Evolutionary conservation across 148 eudicot species (phyloP), one percentile per base, ranked within the genome.

Genomic region (Rhododendron simsii): DNA sequence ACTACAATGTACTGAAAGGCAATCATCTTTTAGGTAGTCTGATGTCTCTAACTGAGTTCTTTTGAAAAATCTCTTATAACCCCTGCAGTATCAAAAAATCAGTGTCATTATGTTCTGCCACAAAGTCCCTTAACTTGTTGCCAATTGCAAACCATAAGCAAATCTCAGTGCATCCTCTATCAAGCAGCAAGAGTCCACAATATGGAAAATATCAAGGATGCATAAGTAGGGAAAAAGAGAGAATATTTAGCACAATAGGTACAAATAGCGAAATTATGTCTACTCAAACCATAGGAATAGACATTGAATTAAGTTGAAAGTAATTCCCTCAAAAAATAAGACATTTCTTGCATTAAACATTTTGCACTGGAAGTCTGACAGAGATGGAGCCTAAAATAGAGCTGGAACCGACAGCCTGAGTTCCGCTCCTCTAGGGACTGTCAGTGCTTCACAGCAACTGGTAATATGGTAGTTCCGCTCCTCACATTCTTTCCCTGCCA

Each of bases 21-120:
- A 91, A 83, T 91, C 91, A 83, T 91, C 87, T 85, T 89, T 89
- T 10, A 91, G 89, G 81, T 86, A 91, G 75, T 89, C 91, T 4
- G 92, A 91, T 57, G 87, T 76, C 89, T 91, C 92, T 28, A 91
- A 48, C 80, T 80, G 59, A 41, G 84, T 84, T 85, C 92, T 84
- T 65, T 86, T 91, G 53, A 87, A 87, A 78, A 89, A 91, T 26
- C 90, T 86, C 67, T 91, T 91, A 71, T 89, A 91, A n/a, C 92
- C 92, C 92, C 92, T 91, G 87, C 83, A 51, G 59, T 79, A 47
- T 39, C 35, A 55, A 73, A 55, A 18, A 80, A 84, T 11, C 33
- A 39, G 50, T 35, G 23, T 30, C 44, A 35, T 15, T 20, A 39
- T 75, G n/a, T 16, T 39, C 47, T 15, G 47, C 45, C 44, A 35